Base-by-base conservation (phyloP, 345 rosid species). In the Geranium brycei region DNA sequence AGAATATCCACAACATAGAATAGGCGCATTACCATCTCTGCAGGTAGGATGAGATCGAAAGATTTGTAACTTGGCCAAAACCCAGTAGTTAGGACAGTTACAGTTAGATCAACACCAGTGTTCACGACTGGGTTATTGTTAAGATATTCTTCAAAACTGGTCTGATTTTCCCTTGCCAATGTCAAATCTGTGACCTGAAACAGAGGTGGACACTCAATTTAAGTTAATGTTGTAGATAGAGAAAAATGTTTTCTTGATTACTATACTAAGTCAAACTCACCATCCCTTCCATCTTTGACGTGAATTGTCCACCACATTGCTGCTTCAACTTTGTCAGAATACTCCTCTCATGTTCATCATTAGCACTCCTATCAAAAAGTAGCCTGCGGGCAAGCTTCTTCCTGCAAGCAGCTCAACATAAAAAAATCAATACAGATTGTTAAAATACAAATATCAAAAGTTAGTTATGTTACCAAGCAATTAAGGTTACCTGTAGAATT, bases 201-300 rank as follows among this genome's bases (percentile, higher is more conserved):
- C 31, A 60, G 51, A 55, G 6, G 7, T 14, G 58, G 5, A 6
- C 3, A 0, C 53, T 13, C 53, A 47, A 13, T 47, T 23, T 6
- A 47, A 47, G 53, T 47, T 13, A 47, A 47, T 11, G 53, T 7
- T 47, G 53, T 47, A 47, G 12, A 47, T 47, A 47, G 53, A 47
- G 14, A 47, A 47, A 47, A 47, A 8, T 6, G 13, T 7, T 47
- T 47, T 13, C 7, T 23, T 41, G 5, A 63, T 31, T 15, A 23
- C 28, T 23, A 23, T 23, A 23, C 28, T 23, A 61, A 47, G 32
- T 35, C 58, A 65, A 47, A 68, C 87, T 72, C 23, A 87, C 91
- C 95, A 87, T 87, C 63, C 91, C 84, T 72, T 87, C 95, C 88
- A 87, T 87, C 80, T 85, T 83, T 64, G 91, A 87, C 63, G 95